phyloP scores from a whole-genome alignment of 495 filamentous ascomycete species.

The Neurospora sp. region DNA sequence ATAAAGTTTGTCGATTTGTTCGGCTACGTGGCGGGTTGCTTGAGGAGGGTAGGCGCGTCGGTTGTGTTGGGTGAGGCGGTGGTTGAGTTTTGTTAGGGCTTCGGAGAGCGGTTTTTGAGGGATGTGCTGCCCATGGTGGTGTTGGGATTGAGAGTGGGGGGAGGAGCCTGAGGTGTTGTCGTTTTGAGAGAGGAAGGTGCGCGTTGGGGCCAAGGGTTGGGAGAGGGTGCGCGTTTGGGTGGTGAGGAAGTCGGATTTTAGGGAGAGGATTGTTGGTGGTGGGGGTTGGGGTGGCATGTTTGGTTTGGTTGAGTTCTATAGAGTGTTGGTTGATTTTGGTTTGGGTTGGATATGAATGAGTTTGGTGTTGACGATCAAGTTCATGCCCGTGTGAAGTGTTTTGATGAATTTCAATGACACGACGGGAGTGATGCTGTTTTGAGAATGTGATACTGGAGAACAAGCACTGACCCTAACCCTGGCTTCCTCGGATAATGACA shows the following conservation, averaged over 20 bases:
- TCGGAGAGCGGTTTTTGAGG: conserved; percentile 41
- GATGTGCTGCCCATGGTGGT: conserved; percentile 27
- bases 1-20: conserved; percentile 71
- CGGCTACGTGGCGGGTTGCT: conserved; percentile 66
- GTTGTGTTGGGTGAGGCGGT: conserved; percentile 56
- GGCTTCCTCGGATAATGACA: background rate
- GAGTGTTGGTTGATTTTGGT: background rate
- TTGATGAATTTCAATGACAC: background rate
- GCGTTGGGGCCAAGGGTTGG: conserved; percentile 43
- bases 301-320: background rate
- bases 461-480: background rate
- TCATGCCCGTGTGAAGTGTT: background rate
- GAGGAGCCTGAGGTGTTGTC: background rate
- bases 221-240: conserved; percentile 53
- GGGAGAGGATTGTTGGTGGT: conserved; percentile 44
- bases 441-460: background rate
- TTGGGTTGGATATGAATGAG: background rate
- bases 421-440: background rate
- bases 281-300: conserved; percentile 11
- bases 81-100: conserved; percentile 48
- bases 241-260: conserved; percentile 56
- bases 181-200: conserved; percentile 38
- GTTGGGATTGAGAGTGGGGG: conserved; percentile 27
- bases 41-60: conserved; percentile 64
- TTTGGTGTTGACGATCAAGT: background rate